Evolutionary conservation across 805 yeast species (phyloP).

Genomic region (Zygosaccharomyces kombuchaensis): DNA sequence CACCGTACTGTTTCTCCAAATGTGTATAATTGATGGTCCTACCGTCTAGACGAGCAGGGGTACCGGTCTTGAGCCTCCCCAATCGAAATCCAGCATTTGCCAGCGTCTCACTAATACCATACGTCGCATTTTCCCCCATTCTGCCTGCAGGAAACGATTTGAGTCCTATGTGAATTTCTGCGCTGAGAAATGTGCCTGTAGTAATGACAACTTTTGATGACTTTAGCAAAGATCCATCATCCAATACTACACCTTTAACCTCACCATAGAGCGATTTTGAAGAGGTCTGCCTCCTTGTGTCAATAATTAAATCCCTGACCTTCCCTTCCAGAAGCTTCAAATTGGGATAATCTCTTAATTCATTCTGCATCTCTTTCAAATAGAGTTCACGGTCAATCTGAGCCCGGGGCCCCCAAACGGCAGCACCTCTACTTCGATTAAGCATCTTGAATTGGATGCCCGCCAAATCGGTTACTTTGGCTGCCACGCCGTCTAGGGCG

Average conservation of each 20-base stretch:
- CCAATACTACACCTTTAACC: constrained; percentile 69
- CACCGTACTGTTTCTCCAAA: constrained; percentile 74
- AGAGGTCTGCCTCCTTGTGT: constrained; percentile 19
- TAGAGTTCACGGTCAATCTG: constrained; percentile 88
- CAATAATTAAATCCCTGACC: constrained; percentile 80
- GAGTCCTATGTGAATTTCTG: constrained; percentile 90
- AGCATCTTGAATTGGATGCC: constrained; percentile 88
- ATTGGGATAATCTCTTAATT: constrained; percentile 50
- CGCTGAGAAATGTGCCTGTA: constrained; percentile 93
- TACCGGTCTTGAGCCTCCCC: constrained; percentile 93
- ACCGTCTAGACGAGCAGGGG: constrained; percentile 84
- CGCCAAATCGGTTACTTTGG: constrained; percentile 81
- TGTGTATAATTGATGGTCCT: constrained; percentile 62
- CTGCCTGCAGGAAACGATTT: constrained; percentile 83
- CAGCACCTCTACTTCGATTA: constrained; percentile 82
- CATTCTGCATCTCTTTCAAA: constrained; percentile 70
- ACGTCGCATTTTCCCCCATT: constrained; percentile 87
- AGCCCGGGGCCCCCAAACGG: constrained; percentile 98
- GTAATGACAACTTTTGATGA: constrained; percentile 77
- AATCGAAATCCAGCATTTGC: constrained; percentile 70
- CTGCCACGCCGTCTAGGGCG: constrained; percentile 91
- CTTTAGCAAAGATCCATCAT: constrained; percentile 54
- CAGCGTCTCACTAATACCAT: constrained; percentile 80
- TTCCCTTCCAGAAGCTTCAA: constrained; percentile 58
- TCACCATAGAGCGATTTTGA: constrained; percentile 35